Percentiles rank a stretch among this genome's conserved stretches.
Evolutionary conservation across 306 rosid genomes (phyloP).

Genomic region (Datisca glomerata): DNA sequence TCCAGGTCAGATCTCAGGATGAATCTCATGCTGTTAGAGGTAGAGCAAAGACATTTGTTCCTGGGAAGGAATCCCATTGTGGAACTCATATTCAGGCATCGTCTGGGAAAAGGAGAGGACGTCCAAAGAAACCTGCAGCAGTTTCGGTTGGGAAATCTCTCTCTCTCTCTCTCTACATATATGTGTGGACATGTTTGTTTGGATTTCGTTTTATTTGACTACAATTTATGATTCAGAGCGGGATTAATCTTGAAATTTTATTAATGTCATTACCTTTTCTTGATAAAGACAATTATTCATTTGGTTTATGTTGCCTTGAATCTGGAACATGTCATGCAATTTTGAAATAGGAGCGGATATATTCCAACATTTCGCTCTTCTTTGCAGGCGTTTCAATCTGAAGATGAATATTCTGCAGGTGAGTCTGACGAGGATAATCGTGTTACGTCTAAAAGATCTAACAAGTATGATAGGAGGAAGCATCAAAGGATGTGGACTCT

Average conservation of each 20-base stretch:
- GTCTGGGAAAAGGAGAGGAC: slow-evolving; percentile 30
- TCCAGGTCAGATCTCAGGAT: slow-evolving; percentile 19
- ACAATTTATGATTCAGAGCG: too few relatives aligned
- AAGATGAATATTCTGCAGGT: slow-evolving; percentile 25
- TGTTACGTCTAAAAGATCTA: slow-evolving; percentile 27
- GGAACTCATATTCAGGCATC: slow-evolving; percentile 30
- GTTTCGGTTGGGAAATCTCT: slow-evolving; percentile 8
- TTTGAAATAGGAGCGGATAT: background rate
- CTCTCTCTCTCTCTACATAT: too few relatives aligned
- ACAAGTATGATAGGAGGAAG: slow-evolving; percentile 64
- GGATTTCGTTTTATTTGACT: slow-evolving; percentile 1
- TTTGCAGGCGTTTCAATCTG: slow-evolving; percentile 36
- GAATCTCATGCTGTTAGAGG: slow-evolving; percentile 23
- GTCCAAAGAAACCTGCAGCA: slow-evolving; percentile 45
- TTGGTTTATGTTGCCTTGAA: too few relatives aligned
- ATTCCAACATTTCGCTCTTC: slow-evolving; percentile 2
- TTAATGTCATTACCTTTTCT: too few relatives aligned
- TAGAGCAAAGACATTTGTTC: slow-evolving; percentile 31
- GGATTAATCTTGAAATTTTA: too few relatives aligned
- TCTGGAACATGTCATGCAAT: background rate
- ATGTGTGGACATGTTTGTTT: too few relatives aligned
- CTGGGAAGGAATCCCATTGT: slow-evolving; percentile 26
- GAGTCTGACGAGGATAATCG: slow-evolving; percentile 49
- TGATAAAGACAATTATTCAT: too few relatives aligned
- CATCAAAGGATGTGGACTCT: slow-evolving; percentile 90